Percentiles rank a stretch among this genome's conserved stretches.
Evolutionary conservation across 1,139 yeast genomes (phyloP).

Genomic region (Yamadazyma triangularis): DNA sequence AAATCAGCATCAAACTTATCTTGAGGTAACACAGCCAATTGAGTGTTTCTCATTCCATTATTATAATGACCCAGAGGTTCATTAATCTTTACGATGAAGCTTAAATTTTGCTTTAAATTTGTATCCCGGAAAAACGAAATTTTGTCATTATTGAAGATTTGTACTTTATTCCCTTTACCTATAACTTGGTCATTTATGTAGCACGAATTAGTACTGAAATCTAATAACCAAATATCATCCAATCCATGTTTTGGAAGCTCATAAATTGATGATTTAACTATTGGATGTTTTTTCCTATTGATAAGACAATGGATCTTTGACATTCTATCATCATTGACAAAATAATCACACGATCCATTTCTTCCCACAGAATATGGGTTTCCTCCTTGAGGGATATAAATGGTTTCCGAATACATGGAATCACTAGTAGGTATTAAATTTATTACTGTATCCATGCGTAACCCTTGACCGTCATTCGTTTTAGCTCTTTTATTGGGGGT

Average conservation of each 20-base stretch:
- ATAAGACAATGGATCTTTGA: constrained; percentile 82
- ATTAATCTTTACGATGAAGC: constrained; percentile 26
- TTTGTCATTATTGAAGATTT: constrained; percentile 59
- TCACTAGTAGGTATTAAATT: constrained; percentile 25
- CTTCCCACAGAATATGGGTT: constrained; percentile 66
- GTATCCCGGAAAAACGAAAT: constrained; percentile 64
- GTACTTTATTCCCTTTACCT: constrained; percentile 59
- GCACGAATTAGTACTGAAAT: constrained; percentile 77
- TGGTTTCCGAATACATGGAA: constrained; percentile 32
- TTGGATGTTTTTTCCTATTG: constrained; percentile 55
- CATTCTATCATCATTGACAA: constrained; percentile 66
- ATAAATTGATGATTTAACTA: constrained; percentile 44
- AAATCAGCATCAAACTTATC: background rate
- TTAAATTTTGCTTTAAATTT: constrained; percentile 44
- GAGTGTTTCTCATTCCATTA: constrained; percentile 15
- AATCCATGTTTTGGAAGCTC: constrained; percentile 66
- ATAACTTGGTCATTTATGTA: constrained; percentile 56
- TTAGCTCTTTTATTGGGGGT: constrained; percentile 6
- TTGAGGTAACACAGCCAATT: background rate
- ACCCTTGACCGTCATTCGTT: background rate
- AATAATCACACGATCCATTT: constrained; percentile 53
- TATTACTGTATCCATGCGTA: constrained; percentile 26
- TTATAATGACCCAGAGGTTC: constrained; percentile 51
- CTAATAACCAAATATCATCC: constrained; percentile 80
- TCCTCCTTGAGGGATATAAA: constrained; percentile 58